Percentiles rank a stretch among this genome's conserved stretches.
phyloP scores from a whole-genome alignment of 1,284 basidiomycete species.

The Fomitopsis pinicola region DNA sequence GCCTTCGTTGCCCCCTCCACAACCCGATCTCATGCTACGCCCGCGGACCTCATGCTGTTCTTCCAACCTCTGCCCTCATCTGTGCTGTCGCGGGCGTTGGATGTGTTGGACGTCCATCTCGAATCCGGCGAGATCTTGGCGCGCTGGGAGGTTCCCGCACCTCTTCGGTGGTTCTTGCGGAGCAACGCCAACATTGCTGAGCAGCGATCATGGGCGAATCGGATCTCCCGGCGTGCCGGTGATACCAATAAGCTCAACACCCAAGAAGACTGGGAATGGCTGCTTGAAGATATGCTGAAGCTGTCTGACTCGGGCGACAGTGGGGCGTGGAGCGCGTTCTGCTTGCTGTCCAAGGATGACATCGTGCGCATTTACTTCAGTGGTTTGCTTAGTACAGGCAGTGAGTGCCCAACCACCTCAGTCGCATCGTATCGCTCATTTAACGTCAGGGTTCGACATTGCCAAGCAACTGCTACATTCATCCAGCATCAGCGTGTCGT shows the following conservation, averaged over 20 bases:
- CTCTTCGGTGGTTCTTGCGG: conserved; percentile 82
- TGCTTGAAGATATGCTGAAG: conserved; percentile 88
- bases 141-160: conserved; percentile 79
- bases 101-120: conserved; percentile 90
- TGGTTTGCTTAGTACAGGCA: conserved; percentile 79
- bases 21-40: conserved; percentile 46
- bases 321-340: conserved; percentile 71
- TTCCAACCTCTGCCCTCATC: conserved; percentile 72
- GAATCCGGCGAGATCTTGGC: conserved; percentile 88
- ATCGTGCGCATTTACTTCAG: conserved; percentile 77
- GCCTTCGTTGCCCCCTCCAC: conserved; percentile 76
- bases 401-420: conserved; percentile 54
- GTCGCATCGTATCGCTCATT: conserved; percentile 6
- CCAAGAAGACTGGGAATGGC: conserved; percentile 77
- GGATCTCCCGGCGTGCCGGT: conserved; percentile 76
- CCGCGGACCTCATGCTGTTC: conserved; percentile 78
- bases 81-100: conserved; percentile 77
- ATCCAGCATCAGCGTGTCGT: conserved; percentile 44
- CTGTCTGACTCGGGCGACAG: conserved; percentile 64
- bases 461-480: conserved; percentile 65
- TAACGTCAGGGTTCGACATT: conserved; percentile 67
- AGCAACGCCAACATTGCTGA: conserved; percentile 61
- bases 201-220: conserved; percentile 83
- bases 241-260: conserved; percentile 53
- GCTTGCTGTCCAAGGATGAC: conserved; percentile 66